These are phyloP conservation scores for Pyrenula aspistea DNA, from an alignment of 495 filamentous ascomycete genomes.

Conservation along the genomic window DNA sequence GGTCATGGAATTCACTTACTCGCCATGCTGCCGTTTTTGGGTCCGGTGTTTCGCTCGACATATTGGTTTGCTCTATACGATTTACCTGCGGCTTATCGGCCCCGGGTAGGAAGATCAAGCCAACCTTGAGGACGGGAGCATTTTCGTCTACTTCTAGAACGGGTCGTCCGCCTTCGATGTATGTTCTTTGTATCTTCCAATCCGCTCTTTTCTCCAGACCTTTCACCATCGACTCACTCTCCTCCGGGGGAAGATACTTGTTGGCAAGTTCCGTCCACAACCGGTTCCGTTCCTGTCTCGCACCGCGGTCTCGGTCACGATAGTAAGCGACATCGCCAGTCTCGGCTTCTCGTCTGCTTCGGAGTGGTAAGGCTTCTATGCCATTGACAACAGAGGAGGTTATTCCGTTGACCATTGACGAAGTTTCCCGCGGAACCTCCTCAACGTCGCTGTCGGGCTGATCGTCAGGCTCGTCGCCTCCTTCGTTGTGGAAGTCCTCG, in stretches of 20 bases:
- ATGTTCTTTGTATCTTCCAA: slow-evolving; percentile 7
- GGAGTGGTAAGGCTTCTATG: neutral
- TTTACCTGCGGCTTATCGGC: slow-evolving; percentile 20
- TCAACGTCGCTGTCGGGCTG: neutral
- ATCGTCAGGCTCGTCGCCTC: neutral
- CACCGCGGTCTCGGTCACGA: slow-evolving; percentile 13
- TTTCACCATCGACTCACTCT: slow-evolving; percentile 6
- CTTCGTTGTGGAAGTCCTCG: neutral
- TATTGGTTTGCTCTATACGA: slow-evolving; percentile 15
- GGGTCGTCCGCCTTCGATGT: slow-evolving; percentile 5
- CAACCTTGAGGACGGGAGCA: slow-evolving; percentile 14
- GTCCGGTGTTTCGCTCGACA: slow-evolving; percentile 13
- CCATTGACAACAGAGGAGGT: neutral
- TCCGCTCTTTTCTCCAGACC: slow-evolving; percentile 5
- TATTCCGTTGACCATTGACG: neutral
- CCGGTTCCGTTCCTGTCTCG: slow-evolving; percentile 1
- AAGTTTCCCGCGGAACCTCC: neutral
- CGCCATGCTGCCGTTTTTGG: slow-evolving; percentile 19
- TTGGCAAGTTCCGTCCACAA: slow-evolving; percentile 6
- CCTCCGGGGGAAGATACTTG: slow-evolving; percentile 6
- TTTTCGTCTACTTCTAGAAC: slow-evolving; percentile 10
- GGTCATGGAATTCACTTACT: too few species aligned
- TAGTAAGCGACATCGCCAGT: slow-evolving; percentile 21
- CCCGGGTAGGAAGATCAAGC: slow-evolving; percentile 17
- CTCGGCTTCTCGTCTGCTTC: neutral